These are phyloP conservation scores for Leccinellum albellum DNA, from an alignment of 768 basidiomycete species.

Conservation along the genomic window DNA sequence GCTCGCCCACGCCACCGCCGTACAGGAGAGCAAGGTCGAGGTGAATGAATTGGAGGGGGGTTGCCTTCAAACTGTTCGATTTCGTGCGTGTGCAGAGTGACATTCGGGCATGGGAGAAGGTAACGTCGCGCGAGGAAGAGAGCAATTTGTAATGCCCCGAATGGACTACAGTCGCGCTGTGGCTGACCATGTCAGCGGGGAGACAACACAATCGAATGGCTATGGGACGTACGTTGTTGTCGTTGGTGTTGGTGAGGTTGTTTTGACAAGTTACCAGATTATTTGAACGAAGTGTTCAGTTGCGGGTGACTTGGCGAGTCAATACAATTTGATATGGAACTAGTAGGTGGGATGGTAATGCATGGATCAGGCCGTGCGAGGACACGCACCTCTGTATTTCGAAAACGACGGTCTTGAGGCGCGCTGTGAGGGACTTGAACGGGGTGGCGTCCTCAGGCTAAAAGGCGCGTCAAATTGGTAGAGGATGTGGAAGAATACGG, in stretches of 20 bases:
- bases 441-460: conserved; percentile 80
- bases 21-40: conserved; percentile 58
- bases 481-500: not conserved
- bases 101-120: conserved; percentile 62
- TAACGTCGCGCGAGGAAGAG: conserved; percentile 75
- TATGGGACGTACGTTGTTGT: conserved; percentile 59
- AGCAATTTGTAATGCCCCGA: conserved; percentile 66
- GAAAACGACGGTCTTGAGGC: conserved; percentile 83
- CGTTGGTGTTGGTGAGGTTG: conserved; percentile 56
- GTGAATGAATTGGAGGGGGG: conserved; percentile 89
- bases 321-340: conserved; percentile 80
- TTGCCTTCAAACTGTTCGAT: conserved; percentile 93
- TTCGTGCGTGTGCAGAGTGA: conserved; percentile 81
- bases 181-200: too few relatives aligned
- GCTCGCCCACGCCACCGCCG: conserved; percentile 47
- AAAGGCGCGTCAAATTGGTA: conserved; percentile 7
- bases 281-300: conserved; percentile 71
- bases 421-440: conserved; percentile 78
- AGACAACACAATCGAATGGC: too few relatives aligned
- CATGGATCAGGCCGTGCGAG: not conserved
- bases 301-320: conserved; percentile 60
- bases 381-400: conserved; percentile 78
- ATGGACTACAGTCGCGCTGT: conserved; percentile 87
- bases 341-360: conserved; percentile 25
- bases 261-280: conserved; percentile 78